A percentile compares a stretch with the other conserved stretches of the same genome.
phyloP scores from a whole-genome alignment of 192 early-diverging fungal genomes.

The Irineochytrium annulatum region DNA sequence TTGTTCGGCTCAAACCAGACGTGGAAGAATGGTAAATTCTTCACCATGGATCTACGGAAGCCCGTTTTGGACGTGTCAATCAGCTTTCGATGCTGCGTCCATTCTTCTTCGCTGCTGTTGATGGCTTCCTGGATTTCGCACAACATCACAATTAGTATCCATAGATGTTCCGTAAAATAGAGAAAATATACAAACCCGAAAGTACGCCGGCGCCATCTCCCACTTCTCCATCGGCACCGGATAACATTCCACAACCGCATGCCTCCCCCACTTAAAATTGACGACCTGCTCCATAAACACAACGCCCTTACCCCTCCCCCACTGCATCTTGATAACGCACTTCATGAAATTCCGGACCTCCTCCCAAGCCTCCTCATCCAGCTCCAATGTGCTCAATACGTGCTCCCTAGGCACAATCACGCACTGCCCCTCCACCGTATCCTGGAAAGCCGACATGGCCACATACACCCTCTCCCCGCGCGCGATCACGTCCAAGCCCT shows the following conservation, averaged over 20 bases:
- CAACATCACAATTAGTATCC: background rate
- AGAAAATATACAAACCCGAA: conserved; percentile 51
- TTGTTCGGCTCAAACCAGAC: conserved; percentile 90
- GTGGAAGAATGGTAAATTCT: conserved; percentile 91
- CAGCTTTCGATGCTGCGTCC: conserved; percentile 78
- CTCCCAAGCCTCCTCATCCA: conserved; percentile 88
- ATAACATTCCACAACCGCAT: conserved; percentile 88
- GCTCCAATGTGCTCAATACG: conserved; percentile 71
- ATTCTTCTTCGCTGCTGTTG: conserved; percentile 73
- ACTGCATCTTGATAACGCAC: conserved; percentile 85
- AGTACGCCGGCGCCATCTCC: conserved; percentile 79
- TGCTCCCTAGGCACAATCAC: conserved; percentile 90
- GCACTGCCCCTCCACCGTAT: conserved; percentile 82
- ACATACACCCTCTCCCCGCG: too few species aligned
- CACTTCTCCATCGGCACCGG: conserved; percentile 75
- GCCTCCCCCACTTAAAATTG: conserved; percentile 68
- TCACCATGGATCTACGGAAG: conserved; percentile 44
- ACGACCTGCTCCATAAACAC: conserved; percentile 90
- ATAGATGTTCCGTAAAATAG: background rate
- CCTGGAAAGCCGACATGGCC: conserved; percentile 66
- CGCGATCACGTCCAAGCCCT: too few species aligned
- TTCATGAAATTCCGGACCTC: conserved; percentile 98
- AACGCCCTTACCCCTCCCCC: conserved; percentile 58
- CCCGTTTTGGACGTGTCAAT: conserved; percentile 65
- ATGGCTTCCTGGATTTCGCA: conserved; percentile 63